Percentiles rank a stretch among this genome's conserved stretches.
These are phyloP conservation scores for Pyrenochaeta sp. DNA, from an alignment of 2,329 filamentous ascomycete species.

Conservation along the genomic window DNA sequence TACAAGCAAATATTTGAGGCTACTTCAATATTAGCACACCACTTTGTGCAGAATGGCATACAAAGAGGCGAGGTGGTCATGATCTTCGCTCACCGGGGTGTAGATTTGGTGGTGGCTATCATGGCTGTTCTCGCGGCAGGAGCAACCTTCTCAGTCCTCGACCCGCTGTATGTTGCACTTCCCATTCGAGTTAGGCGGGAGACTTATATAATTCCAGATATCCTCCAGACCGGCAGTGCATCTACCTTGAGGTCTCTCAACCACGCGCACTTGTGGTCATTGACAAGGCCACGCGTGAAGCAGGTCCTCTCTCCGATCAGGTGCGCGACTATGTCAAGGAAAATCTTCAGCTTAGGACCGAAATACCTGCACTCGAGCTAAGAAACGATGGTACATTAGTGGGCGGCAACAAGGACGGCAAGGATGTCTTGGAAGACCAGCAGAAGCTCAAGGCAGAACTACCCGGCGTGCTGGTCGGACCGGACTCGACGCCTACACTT, in stretches of 20 bases:
- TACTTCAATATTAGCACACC: conserved; percentile 80
- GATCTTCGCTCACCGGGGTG: conserved; percentile 85
- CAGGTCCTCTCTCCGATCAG: conserved; percentile 67
- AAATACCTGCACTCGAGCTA: conserved; percentile 77
- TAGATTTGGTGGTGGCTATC: conserved; percentile 78
- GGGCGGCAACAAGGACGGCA: conserved; percentile 72
- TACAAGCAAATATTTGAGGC: conserved; percentile 89
- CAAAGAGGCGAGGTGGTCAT: conserved; percentile 88
- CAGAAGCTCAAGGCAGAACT: conserved; percentile 62
- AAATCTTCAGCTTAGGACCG: conserved; percentile 75
- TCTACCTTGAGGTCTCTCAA: conserved; percentile 82
- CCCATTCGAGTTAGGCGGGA: background rate
- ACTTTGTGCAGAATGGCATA: conserved; percentile 77
- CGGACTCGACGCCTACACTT: conserved; percentile 82
- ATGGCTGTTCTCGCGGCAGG: conserved; percentile 75
- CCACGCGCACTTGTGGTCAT: conserved; percentile 78
- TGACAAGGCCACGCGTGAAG: conserved; percentile 73
- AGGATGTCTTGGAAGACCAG: conserved; percentile 71
- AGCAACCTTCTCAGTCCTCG: conserved; percentile 71
- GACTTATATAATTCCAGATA: conserved; percentile 62
- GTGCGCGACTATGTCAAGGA: conserved; percentile 75
- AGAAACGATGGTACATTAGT: conserved; percentile 73
- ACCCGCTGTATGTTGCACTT: conserved; percentile 72
- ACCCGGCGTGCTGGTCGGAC: conserved; percentile 81
- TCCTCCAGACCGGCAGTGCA: conserved; percentile 80